Evolutionary conservation across 106 monocot species (phyloP).

Genomic region (Allium cepa): DNA sequence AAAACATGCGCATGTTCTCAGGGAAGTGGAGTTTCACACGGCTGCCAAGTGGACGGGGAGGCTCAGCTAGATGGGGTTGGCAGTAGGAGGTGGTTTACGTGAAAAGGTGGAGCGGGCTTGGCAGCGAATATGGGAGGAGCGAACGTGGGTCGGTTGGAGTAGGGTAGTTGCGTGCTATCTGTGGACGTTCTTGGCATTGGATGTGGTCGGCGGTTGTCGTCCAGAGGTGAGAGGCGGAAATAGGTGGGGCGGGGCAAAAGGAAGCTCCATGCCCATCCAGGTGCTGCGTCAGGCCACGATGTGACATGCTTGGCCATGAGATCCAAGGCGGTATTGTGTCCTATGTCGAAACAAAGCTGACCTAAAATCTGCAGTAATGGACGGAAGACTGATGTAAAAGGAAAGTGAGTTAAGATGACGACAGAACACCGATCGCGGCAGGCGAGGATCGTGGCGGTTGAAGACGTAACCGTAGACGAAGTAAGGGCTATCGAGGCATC

Average conservation of each 20-base stretch:
- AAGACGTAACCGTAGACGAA: conserved; percentile 95
- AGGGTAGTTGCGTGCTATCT: too few species aligned
- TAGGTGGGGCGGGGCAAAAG: conserved; percentile 54
- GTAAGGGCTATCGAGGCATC: conserved; percentile 22
- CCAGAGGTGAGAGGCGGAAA: too few species aligned
- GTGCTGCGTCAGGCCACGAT: conserved; percentile 55
- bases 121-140: too few species aligned
- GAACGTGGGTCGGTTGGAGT: too few species aligned
- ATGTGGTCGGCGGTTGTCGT: too few species aligned
- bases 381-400: conserved; percentile 72
- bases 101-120: too few species aligned
- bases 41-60: too few species aligned
- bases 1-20: too few species aligned
- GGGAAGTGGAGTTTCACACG: too few species aligned
- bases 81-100: too few species aligned
- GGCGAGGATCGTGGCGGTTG: conserved; percentile 88
- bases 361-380: conserved; percentile 85
- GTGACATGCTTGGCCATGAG: conserved; percentile 80
- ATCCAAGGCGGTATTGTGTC: conserved; percentile 41
- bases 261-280: conserved; percentile 51
- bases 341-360: conserved; percentile 91
- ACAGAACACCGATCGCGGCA: conserved; percentile 95
- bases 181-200: too few species aligned
- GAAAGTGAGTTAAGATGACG: conserved; percentile 66
- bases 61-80: too few species aligned